Conservation (phyloP, 495 filamentous ascomycete species). For the Aspergillus asperescens region DNA sequence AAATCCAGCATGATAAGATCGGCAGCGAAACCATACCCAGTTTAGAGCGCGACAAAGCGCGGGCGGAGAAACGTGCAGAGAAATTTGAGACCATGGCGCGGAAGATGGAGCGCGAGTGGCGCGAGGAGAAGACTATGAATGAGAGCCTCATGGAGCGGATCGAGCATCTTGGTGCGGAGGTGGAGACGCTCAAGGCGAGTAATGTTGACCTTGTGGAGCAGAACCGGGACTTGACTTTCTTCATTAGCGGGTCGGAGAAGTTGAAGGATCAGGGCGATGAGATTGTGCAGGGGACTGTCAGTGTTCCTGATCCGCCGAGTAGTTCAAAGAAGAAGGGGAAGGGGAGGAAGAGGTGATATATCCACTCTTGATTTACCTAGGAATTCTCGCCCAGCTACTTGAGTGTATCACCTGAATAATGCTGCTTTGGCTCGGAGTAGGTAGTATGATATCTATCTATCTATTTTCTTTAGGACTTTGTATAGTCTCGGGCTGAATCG, state of each 20-base stretch:
- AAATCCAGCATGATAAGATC: conserved; percentile 51
- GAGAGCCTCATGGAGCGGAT: conserved; percentile 73
- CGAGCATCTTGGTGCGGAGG: conserved; percentile 55
- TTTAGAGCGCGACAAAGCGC: conserved; percentile 65
- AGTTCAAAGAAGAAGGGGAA: conserved; percentile 53
- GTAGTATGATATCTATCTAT: too few relatives aligned
- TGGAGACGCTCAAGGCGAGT: conserved; percentile 50
- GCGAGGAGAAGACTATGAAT: conserved; percentile 84
- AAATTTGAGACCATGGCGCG: conserved; percentile 72
- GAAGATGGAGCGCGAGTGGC: conserved; percentile 66
- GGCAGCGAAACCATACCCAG: conserved; percentile 53
- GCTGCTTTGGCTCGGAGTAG: too few relatives aligned
- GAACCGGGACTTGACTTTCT: conserved; percentile 87
- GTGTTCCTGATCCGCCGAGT: conserved; percentile 45
- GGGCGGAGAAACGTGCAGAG: conserved; percentile 60
- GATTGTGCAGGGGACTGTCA: conserved; percentile 52
- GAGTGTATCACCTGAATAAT: too few relatives aligned
- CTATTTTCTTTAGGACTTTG: too few relatives aligned
- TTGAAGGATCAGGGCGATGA: conserved; percentile 63
- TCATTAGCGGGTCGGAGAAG: conserved; percentile 78
- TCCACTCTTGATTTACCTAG: not conserved
- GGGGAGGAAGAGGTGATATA: conserved; percentile 26
- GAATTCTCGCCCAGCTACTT: too few relatives aligned
- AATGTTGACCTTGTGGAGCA: conserved; percentile 67
- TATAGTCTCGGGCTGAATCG: too few relatives aligned